A percentile compares a stretch with the other conserved stretches of the same genome.
These are phyloP conservation scores for Tolypocladium tundrense DNA, from an alignment of 2,329 filamentous ascomycete genomes.

Conservation along the genomic window DNA sequence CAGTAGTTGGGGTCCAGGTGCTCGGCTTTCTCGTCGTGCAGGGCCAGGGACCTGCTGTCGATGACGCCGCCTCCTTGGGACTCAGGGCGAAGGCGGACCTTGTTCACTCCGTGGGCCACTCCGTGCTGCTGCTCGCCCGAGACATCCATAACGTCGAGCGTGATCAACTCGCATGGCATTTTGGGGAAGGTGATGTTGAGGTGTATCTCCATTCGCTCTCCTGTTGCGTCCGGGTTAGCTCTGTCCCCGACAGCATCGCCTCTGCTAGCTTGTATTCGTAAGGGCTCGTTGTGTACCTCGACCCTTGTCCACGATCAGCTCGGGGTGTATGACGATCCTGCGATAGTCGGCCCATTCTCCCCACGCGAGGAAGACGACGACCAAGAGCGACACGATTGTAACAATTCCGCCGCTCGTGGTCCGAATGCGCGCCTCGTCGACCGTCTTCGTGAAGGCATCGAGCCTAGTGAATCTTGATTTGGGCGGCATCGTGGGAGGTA, in stretches of 20 bases:
- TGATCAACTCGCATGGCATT: constrained; percentile 89
- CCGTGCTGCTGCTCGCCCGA: constrained; percentile 94
- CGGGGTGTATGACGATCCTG: constrained; percentile 74
- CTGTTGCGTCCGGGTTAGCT: constrained; percentile 30
- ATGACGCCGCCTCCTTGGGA: constrained; percentile 68
- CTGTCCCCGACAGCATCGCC: background rate
- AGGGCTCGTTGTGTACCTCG: constrained; percentile 51
- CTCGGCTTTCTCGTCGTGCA: constrained; percentile 54
- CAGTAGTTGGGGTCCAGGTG: constrained; percentile 92
- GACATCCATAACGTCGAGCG: constrained; percentile 98
- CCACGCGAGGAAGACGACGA: constrained; percentile 82
- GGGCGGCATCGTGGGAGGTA: constrained; percentile 54
- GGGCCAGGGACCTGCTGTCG: constrained; percentile 55
- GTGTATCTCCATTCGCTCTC: constrained; percentile 98
- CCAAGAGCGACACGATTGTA: constrained; percentile 78
- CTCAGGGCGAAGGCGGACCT: constrained; percentile 68
- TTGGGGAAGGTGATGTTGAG: constrained; percentile 93
- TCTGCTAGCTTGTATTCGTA: too few relatives aligned
- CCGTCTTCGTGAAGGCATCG: constrained; percentile 98
- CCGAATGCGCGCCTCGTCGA: constrained; percentile 92
- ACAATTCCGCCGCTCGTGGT: constrained; percentile 94
- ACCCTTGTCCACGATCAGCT: constrained; percentile 92
- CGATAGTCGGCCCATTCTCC: constrained; percentile 96
- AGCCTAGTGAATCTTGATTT: constrained; percentile 94
- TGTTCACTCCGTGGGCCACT: constrained; percentile 84